Base-by-base conservation (phyloP, 2,329 filamentous ascomycete species). In the Colletotrichum musicola region DNA sequence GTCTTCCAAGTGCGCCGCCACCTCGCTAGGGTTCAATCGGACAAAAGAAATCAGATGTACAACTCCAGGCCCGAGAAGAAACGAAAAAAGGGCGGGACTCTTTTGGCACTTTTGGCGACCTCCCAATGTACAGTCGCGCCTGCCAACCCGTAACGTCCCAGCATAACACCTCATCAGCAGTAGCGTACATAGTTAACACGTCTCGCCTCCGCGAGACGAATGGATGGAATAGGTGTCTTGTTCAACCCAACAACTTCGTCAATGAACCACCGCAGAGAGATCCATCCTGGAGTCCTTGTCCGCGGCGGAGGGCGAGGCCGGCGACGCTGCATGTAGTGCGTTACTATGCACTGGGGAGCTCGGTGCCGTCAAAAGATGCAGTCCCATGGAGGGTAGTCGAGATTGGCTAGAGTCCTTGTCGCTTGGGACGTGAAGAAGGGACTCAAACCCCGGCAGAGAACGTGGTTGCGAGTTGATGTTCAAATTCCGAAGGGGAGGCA, bases 401-500 rank as follows among this genome's bases (percentile, higher is more conserved):
- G 50, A 38, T 18, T 60, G 42, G 25, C 63, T 30, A 22, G 53
- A 16, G 20, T 72, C 62, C 42, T 70, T 60, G 59, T 71, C 42
- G 69, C 54, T 12, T 72, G 38, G 13, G 64, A 46, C 25, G 7
- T 70, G 60, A 20, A 71, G 62, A 4, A 71, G 54, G 16, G 70
- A 66, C 12, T 72, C 74, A 10, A 81, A 64, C 38, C 76, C 73
- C 5, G 79, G 79, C 6, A 81, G 75, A 42, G 63, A 70, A 13
- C 68, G 65, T 18, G 57, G 68, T 35, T 44, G 67, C n/a, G 56
- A 57, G 16, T 53, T 60, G 7, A 20, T 56, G 50, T 56, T 57
- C 20, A 61, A 6, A 35, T 71, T 76, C 14, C 64, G 74, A 3
- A 80, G 74, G 0, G 77, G 79, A 35, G 84, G 83, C n/a, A 86